phyloP scores from a whole-genome alignment of 805 yeast species.

The Sugiyamaella floridensis region DNA sequence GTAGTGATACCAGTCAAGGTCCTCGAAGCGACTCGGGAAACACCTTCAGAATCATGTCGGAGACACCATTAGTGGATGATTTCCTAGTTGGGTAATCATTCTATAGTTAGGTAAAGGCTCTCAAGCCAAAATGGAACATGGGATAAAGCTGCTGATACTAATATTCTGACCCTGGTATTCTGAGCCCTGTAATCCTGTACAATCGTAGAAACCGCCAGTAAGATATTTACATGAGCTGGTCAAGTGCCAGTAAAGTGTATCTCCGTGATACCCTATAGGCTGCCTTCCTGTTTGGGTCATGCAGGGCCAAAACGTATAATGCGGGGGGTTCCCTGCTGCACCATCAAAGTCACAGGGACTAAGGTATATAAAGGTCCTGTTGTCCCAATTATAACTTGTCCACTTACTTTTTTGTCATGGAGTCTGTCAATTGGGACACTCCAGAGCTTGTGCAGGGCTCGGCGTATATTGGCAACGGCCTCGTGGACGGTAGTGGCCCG shows the following conservation, averaged over 20 bases:
- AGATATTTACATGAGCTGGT: neutral
- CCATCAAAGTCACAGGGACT: slow-evolving; percentile 3
- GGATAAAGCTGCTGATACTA: too few relatives aligned
- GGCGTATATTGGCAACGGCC: slow-evolving; percentile 55
- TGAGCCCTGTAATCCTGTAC: too few relatives aligned
- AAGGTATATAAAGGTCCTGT: neutral
- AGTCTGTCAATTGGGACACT: neutral
- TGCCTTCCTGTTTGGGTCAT: neutral
- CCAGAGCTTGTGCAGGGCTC: slow-evolving; percentile 9
- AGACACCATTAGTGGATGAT: too few relatives aligned
- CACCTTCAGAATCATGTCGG: too few relatives aligned
- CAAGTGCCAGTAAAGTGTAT: neutral
- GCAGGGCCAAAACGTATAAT: neutral
- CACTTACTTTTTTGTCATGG: neutral
- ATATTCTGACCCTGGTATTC: too few relatives aligned
- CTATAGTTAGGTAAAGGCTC: too few relatives aligned
- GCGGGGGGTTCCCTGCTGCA: neutral
- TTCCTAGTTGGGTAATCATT: too few relatives aligned
- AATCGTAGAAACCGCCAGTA: too few relatives aligned
- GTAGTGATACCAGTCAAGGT: too few relatives aligned
- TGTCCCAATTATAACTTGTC: neutral
- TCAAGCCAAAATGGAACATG: too few relatives aligned
- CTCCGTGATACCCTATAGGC: slow-evolving; percentile 1
- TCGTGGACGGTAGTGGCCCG: slow-evolving; percentile 45
- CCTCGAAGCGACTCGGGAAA: too few relatives aligned